A percentile compares a stretch with the other conserved stretches of the same genome.
These are phyloP conservation scores for Sclerotinia subarctica DNA, from an alignment of 2,329 filamentous ascomycete species.

Conservation along the genomic window DNA sequence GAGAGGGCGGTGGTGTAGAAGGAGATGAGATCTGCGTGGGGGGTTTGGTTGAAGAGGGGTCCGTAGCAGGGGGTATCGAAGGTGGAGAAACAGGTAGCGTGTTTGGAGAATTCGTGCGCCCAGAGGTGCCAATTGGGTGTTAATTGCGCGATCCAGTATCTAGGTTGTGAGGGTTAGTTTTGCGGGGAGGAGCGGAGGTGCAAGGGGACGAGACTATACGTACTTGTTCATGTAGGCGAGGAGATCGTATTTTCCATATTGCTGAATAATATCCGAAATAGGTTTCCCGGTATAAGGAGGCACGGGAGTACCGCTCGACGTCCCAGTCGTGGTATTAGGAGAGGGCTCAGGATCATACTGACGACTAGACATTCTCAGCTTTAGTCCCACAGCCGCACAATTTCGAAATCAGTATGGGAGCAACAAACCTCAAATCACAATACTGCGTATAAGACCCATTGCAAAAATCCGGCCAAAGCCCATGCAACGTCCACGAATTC, in stretches of 20 bases:
- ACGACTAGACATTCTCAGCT: slow-evolving; percentile 39
- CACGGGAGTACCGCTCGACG: slow-evolving; percentile 48
- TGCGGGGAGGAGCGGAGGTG: background rate
- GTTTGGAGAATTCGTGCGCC: slow-evolving; percentile 67
- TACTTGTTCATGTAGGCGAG: slow-evolving; percentile 62
- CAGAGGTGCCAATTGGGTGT: slow-evolving; percentile 57
- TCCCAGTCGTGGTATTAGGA: slow-evolving; percentile 61
- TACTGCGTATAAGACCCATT: slow-evolving; percentile 63
- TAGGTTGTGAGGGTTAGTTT: background rate
- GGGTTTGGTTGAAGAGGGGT: slow-evolving; percentile 41
- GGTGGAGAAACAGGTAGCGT: slow-evolving; percentile 64
- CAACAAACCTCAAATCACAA: slow-evolving; percentile 52
- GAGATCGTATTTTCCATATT: slow-evolving; percentile 57
- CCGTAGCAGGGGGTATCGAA: slow-evolving; percentile 66
- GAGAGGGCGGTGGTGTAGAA: slow-evolving; percentile 46
- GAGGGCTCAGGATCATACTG: slow-evolving; percentile 61
- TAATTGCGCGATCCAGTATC: slow-evolving; percentile 57
- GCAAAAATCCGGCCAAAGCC: slow-evolving; percentile 46
- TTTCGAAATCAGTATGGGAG: background rate
- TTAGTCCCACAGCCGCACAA: background rate
- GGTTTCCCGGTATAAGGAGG: slow-evolving; percentile 55
- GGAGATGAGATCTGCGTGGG: slow-evolving; percentile 1
- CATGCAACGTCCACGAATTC: slow-evolving; percentile 52
- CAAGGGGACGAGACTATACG: background rate
- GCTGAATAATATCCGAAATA: slow-evolving; percentile 56